phyloP scores from a whole-genome alignment of 2,329 filamentous ascomycete species.

The Alternaria atra region DNA sequence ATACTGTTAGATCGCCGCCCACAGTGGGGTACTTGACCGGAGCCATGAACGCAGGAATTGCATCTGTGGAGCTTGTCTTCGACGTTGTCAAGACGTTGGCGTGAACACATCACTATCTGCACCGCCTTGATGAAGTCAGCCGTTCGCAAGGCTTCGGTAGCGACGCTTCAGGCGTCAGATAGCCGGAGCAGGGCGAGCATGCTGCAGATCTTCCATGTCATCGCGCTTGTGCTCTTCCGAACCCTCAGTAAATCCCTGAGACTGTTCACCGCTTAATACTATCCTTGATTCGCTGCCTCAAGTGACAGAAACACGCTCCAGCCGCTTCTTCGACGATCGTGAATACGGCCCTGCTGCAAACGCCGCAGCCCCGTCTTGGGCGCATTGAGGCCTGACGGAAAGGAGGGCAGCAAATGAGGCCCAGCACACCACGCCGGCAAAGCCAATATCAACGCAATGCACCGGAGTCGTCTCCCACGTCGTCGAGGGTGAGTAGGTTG shows the following conservation, averaged over 20 bases:
- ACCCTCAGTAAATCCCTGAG: slow-evolving; percentile 47
- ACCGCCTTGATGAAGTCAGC: slow-evolving; percentile 49
- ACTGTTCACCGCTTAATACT: slow-evolving; percentile 47
- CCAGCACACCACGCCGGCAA: slow-evolving; percentile 23
- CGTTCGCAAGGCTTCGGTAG: slow-evolving; percentile 50
- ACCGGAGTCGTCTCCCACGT: slow-evolving; percentile 1
- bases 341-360: slow-evolving; percentile 33
- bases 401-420: slow-evolving; percentile 41
- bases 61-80: slow-evolving; percentile 20
- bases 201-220: slow-evolving; percentile 54
- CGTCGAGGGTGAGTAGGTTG: not conserved
- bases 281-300: slow-evolving; percentile 49
- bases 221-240: slow-evolving; percentile 48
- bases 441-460: slow-evolving; percentile 29
- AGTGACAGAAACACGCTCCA: slow-evolving; percentile 19
- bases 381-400: slow-evolving; percentile 42
- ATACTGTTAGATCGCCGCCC: slow-evolving; percentile 22
- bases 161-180: slow-evolving; percentile 47
- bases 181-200: slow-evolving; percentile 48
- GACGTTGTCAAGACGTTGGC: slow-evolving; percentile 33
- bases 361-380: slow-evolving; percentile 42
- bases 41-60: slow-evolving; percentile 25
- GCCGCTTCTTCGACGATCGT: slow-evolving; percentile 28
- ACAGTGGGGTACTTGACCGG: slow-evolving; percentile 25
- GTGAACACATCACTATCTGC: slow-evolving; percentile 49